phyloP scores from a whole-genome alignment of 768 basidiomycete species.

The Russula brevipes region DNA sequence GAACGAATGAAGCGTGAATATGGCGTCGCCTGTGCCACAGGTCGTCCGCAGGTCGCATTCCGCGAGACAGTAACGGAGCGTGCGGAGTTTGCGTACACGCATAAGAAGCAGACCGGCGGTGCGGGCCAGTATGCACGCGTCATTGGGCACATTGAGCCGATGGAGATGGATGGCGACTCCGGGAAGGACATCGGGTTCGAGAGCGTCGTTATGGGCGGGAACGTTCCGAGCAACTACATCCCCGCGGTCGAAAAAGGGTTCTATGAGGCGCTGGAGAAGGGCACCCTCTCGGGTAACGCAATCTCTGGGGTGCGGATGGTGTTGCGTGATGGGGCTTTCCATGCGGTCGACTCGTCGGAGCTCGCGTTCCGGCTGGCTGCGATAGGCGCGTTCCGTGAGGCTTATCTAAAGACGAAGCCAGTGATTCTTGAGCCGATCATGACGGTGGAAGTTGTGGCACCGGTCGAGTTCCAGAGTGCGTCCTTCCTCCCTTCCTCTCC shows the following conservation, averaged over 20 bases:
- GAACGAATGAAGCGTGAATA: slow-evolving; percentile 99
- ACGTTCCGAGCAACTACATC: slow-evolving; percentile 86
- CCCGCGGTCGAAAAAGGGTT: slow-evolving; percentile 98
- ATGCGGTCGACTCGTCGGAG: slow-evolving; percentile 94
- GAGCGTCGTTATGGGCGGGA: slow-evolving; percentile 85
- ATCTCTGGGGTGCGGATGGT: slow-evolving; percentile 84
- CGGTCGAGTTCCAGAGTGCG: slow-evolving; percentile 88
- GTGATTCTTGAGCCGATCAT: slow-evolving; percentile 85
- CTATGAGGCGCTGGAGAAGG: slow-evolving; percentile 90
- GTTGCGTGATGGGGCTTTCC: slow-evolving; percentile 85
- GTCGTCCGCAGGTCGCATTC: slow-evolving; percentile 95
- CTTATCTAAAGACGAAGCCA: slow-evolving; percentile 68
- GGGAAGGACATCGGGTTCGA: slow-evolving; percentile 84
- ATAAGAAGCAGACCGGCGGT: slow-evolving; percentile 98
- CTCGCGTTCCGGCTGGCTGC: slow-evolving; percentile 89
- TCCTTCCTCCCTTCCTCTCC: slow-evolving; percentile 10
- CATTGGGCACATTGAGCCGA: slow-evolving; percentile 85
- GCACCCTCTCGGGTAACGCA: slow-evolving; percentile 79
- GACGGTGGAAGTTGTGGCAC: slow-evolving; percentile 96
- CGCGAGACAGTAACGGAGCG: slow-evolving; percentile 87
- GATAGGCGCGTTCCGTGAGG: slow-evolving; percentile 89
- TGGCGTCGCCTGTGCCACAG: slow-evolving; percentile 86
- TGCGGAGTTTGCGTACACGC: slow-evolving; percentile 82
- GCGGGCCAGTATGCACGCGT: slow-evolving; percentile 96
- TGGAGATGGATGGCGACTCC: slow-evolving; percentile 66